Evolutionary conservation across 73 alveolate species (phyloP), one percentile per base, ranked within the genome.

Genomic region (Diophrys appendiculata): DNA sequence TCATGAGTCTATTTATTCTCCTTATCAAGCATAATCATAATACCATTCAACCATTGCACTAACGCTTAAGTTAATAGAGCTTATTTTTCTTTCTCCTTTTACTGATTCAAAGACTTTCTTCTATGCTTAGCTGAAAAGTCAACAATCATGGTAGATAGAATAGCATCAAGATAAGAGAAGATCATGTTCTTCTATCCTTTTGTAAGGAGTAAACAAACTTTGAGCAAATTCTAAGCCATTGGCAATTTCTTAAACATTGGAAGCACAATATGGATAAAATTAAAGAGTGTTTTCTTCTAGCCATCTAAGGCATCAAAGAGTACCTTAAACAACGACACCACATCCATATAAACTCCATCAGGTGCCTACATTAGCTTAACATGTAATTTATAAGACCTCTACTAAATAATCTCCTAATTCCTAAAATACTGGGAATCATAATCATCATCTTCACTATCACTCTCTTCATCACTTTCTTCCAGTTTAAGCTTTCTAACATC

Each of bases 131-230:
- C 54, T 26, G 75, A 23, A 3, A 18, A 5, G 3, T 67, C 31
- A 26, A 23, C 30, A 13, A 25, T 60, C 26, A 60, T 25, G 3
- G 30, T 14, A 54, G 54, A 3, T 26, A 67, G 31, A 54, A 67
- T 18, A 1, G 25, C 75, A 18, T 18, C 54, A 25, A 67, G 54
- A 31, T 67, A 67, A 3, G 23, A 24, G 53, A 67, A 67, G 1
- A 67, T 28, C 54, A 11, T 67, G 2, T 67, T 24, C 24, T 67
- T 67, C 54, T 67, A 23, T 18, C 75, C 75, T 67, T 67, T 67
- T 31, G 31, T 25, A 25, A 31, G 26, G 31, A 23, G 23, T n/a
- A 67, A 5, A 18, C 25, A 5, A 24, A 31, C 53, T 28, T 28
- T 67, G 5, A 67, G 25, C 1, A 67, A 5, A 3, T 43, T 14